Base-by-base conservation (phyloP, 495 filamentous ascomycete genomes). In the Emericellopsis terricola region DNA sequence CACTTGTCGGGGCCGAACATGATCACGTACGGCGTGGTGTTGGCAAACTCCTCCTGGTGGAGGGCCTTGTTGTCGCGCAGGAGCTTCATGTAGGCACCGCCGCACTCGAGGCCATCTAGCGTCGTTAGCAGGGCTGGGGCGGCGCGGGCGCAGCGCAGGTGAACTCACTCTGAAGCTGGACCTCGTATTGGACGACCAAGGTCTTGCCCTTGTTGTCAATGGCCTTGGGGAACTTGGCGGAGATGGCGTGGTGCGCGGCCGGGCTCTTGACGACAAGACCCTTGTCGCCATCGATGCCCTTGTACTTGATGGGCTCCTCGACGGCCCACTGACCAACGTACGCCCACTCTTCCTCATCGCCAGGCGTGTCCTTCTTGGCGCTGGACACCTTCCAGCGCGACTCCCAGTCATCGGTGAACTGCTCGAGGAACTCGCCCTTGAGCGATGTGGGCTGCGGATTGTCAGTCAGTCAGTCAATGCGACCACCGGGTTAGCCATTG, bases 1-100 rank as follows among this genome's bases (percentile, higher is more conserved):
- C 91, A 99, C 76, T 94, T 99, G 66, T 99, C 91, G 49, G 91
- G 91, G 44, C 91, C 91, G 57, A 99, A 99, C 91, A 96, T 96
- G 66, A 99, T 91, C 42, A 99, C 81, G 55, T 99, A 99, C 24
- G 91, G 91, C 29, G 87, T 86, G 31, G 76, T 69, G 62, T 99
- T 94, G 49, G 85, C 89, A 69, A 99, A 99, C 64, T 99, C 91
- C 37, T 96, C 89, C 50, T 77, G 69, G 61, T 94, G 84, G 48
- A 96, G 82, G 57, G 81, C 77, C 68, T 86, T 92, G 68, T 84
- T 96, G 54, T 99, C 89, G 42, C 91, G 78, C 43, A 96, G 80
- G 43, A 99, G 83, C 77, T 99, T 99, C 69, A 99, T 65, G 63
- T 99, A 99, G 45, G 91, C 91, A 56, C 91, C 91, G 69, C 91